Percentiles rank a stretch among this genome's conserved stretches.
Evolutionary conservation across 495 filamentous ascomycete species (phyloP).

Genomic region (Trichoderma erinaceum): DNA sequence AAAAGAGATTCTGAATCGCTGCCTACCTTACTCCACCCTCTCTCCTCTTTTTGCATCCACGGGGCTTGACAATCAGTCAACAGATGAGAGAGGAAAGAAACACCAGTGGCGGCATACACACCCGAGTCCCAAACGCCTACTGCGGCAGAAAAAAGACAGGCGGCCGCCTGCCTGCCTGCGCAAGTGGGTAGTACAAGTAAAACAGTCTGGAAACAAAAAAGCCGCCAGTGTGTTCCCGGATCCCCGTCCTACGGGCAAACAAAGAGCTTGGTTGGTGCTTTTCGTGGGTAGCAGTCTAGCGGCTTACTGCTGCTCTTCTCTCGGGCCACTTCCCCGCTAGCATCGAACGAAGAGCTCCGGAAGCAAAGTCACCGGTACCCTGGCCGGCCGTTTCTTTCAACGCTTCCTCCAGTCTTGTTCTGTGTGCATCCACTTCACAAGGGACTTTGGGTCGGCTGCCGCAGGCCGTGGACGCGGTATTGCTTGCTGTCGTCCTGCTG

Average conservation of each 20-base stretch:
- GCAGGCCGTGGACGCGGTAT: not conserved
- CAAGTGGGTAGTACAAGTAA: not conserved
- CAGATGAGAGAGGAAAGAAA: not conserved
- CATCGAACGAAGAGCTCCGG: not conserved
- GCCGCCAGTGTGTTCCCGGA: not conserved
- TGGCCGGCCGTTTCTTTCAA: not conserved
- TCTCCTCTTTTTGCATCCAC: too few species aligned
- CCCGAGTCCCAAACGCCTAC: not conserved
- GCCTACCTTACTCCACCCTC: too few species aligned
- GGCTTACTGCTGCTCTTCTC: not conserved
- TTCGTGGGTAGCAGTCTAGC: not conserved
- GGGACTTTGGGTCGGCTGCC: not conserved
- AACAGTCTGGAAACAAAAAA: not conserved
- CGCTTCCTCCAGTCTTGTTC: not conserved
- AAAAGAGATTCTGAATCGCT: too few species aligned
- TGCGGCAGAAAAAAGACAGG: not conserved
- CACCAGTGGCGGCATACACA: not conserved
- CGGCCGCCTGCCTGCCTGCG: not conserved
- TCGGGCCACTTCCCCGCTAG: not conserved
- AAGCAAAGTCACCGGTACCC: not conserved
- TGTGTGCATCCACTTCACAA: not conserved
- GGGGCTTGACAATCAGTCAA: not conserved
- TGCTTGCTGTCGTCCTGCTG: slow-evolving; percentile 8
- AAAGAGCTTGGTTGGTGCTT: slow-evolving; percentile 13
- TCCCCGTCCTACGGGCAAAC: slow-evolving; percentile 9